Evolutionary conservation across 2,329 filamentous ascomycete species (phyloP), one percentile per base, ranked within the genome.

Genomic region (Neofusicoccum umdonicola): DNA sequence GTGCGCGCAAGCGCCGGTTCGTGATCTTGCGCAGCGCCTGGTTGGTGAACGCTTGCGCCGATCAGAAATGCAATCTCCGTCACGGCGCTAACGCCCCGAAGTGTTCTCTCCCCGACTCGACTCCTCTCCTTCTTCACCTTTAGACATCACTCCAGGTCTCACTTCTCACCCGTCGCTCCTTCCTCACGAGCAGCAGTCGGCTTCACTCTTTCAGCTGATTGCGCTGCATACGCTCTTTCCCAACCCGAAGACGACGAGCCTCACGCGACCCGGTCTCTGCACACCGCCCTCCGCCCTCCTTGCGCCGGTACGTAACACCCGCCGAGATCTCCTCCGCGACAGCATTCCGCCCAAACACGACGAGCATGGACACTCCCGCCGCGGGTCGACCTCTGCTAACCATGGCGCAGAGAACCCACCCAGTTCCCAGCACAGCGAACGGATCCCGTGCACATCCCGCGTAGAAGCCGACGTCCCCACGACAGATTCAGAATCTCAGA

Each of bases 191-290:
- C 61, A 63, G 42, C 65, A 50, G 39, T 44, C 57, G 39, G 45
- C 63, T 66, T 62, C 62, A 56, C 65, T 66, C 56, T 34, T 47
- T 62, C 77, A 86, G 84, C 84, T 84, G 83, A 77, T 79, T 78
- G 77, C 76, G 73, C 76, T 60, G 63, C 83, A 68, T 76, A 73
- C 78, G 69, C 73, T 80, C 76, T 68, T 79, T 80, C 64, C 57
- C 62, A 8, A 22, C 61, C 13, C 50, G 19, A 27, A 13, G 39
- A 56, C 62, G 37, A 62, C 45, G 47, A 57, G 22, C 44, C 37
- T 35, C 27, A 47, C 52, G 47, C 52, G 50, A 45, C 39, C 39
- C 31, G 39, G 27, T 44, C 27, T 41, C 12, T 35, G 51, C 51
- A 42, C 62, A 44, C 62, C 51, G 44, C 42, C 19, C 11, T 57